A percentile compares a stretch with the other conserved stretches of the same genome.
Evolutionary conservation across 306 rosid genomes (phyloP).

Genomic region (Lathyrus sativus): DNA sequence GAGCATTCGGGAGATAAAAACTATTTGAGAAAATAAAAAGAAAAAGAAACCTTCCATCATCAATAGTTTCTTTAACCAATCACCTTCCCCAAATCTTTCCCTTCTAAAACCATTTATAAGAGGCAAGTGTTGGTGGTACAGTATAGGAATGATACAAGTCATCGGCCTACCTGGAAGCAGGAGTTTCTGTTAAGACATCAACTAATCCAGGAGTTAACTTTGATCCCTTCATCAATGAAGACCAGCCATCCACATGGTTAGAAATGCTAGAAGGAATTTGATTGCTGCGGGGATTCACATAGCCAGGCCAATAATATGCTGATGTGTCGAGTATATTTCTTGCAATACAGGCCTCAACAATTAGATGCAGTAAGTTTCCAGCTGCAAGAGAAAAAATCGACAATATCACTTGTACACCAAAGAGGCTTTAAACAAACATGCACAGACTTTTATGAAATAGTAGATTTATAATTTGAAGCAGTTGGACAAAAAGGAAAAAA

Average conservation of each 20-base stretch:
- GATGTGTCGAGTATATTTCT: constrained; percentile 80
- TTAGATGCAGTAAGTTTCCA: constrained; percentile 89
- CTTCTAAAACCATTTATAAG: constrained; percentile 11
- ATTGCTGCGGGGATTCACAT: constrained; percentile 61
- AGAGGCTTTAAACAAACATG: constrained; percentile 22
- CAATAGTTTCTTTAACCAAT: neutral
- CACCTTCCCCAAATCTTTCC: constrained; percentile 18
- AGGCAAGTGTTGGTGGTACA: neutral
- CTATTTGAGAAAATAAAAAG: too few species aligned
- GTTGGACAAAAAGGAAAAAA: constrained; percentile 27
- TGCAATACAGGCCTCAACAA: constrained; percentile 91
- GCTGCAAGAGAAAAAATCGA: constrained; percentile 47
- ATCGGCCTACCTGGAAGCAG: constrained; percentile 87
- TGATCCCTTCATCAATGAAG: constrained; percentile 80
- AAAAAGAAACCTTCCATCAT: too few species aligned
- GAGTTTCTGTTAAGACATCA: constrained; percentile 69
- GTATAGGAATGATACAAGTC: constrained; percentile 2
- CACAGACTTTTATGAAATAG: constrained; percentile 20
- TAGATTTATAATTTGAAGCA: constrained; percentile 7
- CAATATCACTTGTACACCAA: constrained; percentile 27
- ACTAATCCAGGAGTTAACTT: constrained; percentile 67
- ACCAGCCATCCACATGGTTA: constrained; percentile 70
- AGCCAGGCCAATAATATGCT: constrained; percentile 91
- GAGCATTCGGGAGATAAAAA: constrained; percentile 7
- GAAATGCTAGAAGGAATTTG: constrained; percentile 65